A percentile compares a stretch with the other conserved stretches of the same genome.
These are phyloP conservation scores for Zhuliangozyma blackwelliae DNA, from an alignment of 1,139 yeast species.

Conservation along the genomic window DNA sequence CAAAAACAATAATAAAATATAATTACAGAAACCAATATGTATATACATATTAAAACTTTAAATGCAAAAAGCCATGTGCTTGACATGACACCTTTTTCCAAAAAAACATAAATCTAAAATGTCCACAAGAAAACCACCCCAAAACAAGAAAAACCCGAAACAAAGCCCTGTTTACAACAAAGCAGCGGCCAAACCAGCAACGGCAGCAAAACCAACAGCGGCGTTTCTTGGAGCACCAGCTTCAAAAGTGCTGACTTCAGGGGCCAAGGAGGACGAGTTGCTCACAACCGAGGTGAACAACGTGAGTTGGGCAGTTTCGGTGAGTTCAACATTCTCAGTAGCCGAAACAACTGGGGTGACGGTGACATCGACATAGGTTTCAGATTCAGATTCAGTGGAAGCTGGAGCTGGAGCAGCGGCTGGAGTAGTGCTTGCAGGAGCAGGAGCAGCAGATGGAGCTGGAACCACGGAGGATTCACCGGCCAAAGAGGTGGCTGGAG, in stretches of 20 bases:
- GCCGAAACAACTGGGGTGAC: slow-evolving; percentile 17
- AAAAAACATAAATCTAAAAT: no score
- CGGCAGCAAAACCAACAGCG: slow-evolving; percentile 37
- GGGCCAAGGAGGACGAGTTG: slow-evolving; percentile 21
- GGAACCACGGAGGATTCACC: slow-evolving; percentile 16
- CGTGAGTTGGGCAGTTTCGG: slow-evolving; percentile 26
- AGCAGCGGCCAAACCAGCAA: slow-evolving; percentile 43
- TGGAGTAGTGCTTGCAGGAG: slow-evolving; percentile 7
- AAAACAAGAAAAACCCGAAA: no score
- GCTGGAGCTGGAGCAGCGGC: slow-evolving; percentile 13
- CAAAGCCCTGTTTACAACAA: slow-evolving; percentile 14
- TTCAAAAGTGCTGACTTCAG: slow-evolving; percentile 22
- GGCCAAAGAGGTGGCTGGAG: slow-evolving; percentile 14
- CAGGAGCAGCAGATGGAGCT: background rate
- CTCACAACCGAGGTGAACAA: slow-evolving; percentile 22
- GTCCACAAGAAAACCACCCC: no score
- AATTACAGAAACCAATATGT: background rate
- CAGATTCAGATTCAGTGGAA: slow-evolving; percentile 18
- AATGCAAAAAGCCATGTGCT: background rate
- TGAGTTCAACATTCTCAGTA: slow-evolving; percentile 13
- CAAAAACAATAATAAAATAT: background rate
- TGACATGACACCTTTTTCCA: no score
- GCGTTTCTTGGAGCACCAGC: slow-evolving; percentile 26
- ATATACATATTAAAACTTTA: background rate
- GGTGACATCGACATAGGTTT: slow-evolving; percentile 23